A percentile compares a stretch with the other conserved stretches of the same genome.
These are phyloP conservation scores for Drechslera avenae DNA, from an alignment of 2,329 filamentous ascomycete genomes.

Conservation along the genomic window DNA sequence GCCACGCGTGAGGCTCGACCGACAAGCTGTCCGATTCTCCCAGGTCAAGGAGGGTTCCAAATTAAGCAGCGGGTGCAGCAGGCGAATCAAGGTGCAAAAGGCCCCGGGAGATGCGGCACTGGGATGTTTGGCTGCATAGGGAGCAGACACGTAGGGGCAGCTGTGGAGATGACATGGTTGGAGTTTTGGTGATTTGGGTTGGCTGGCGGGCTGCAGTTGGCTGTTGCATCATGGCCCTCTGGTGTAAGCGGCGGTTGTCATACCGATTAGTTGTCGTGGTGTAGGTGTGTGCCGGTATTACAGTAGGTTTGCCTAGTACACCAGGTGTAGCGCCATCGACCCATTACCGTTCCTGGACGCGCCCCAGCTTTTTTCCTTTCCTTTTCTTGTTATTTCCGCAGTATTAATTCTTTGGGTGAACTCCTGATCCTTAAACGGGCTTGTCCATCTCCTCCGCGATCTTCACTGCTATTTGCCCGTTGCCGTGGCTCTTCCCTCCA, in stretches of 20 bases:
- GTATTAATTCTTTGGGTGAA: conserved; percentile 3
- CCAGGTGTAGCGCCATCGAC: conserved; percentile 11
- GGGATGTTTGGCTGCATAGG: conserved; percentile 14
- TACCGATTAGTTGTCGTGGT: not conserved
- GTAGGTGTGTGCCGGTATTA: not conserved
- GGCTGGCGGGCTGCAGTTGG: not conserved
- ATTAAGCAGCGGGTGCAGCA: conserved; percentile 12
- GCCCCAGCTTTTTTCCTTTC: conserved; percentile 1
- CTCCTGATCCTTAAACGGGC: not conserved
- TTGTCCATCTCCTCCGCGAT: not conserved
- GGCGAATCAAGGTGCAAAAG: conserved; percentile 16
- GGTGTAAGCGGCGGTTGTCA: no score
- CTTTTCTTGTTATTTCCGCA: conserved; percentile 8
- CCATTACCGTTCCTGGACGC: conserved; percentile 6
- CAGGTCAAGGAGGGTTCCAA: not conserved
- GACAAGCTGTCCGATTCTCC: conserved; percentile 1
- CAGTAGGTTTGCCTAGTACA: conserved; percentile 2
- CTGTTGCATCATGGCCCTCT: not conserved
- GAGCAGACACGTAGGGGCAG: conserved; percentile 15
- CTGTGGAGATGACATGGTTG: conserved; percentile 3
- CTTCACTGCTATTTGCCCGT: not conserved
- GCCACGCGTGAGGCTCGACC: conserved; percentile 16
- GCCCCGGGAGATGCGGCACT: conserved; percentile 14
- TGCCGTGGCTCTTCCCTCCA: not conserved
- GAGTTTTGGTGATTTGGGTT: not conserved